These are phyloP conservation scores for Termitomyces sp. DNA, from an alignment of 768 basidiomycete genomes.

Conservation along the genomic window DNA sequence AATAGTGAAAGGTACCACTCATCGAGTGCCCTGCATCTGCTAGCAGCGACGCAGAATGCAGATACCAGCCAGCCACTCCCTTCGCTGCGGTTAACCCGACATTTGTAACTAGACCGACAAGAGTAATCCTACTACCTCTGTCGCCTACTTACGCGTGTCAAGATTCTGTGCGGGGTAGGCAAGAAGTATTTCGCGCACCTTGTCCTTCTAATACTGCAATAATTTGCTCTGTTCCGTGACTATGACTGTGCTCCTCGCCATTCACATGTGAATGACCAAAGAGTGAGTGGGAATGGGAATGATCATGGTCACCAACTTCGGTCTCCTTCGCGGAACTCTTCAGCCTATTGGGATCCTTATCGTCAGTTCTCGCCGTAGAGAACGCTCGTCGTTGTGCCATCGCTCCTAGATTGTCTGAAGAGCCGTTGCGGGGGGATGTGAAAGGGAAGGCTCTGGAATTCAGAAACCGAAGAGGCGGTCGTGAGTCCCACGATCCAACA, in stretches of 20 bases:
- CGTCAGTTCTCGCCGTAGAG: conserved; percentile 20
- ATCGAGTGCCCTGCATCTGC: conserved; percentile 93
- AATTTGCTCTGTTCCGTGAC: conserved; percentile 63
- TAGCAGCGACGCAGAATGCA: conserved; percentile 87
- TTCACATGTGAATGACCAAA: conserved; percentile 68
- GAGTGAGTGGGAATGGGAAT: conserved; percentile 57
- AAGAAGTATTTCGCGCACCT: conserved; percentile 40
- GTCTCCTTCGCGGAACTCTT: conserved; percentile 2
- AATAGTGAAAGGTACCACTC: conserved; percentile 55
- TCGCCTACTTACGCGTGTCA: conserved; percentile 49
- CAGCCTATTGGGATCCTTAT: neutral
- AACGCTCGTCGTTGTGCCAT: conserved; percentile 25
- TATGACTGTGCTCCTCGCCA: conserved; percentile 50
- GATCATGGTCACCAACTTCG: conserved; percentile 8
- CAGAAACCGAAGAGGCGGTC: conserved; percentile 6
- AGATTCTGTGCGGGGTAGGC: neutral
- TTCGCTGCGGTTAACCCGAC: conserved; percentile 80
- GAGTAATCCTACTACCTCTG: conserved; percentile 78
- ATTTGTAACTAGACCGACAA: conserved; percentile 82
- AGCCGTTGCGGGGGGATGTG: conserved; percentile 6
- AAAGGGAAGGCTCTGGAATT: conserved; percentile 1
- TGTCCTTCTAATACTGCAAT: conserved; percentile 64
- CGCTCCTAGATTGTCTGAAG: neutral
- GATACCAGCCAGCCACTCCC: conserved; percentile 83
- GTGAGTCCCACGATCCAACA: conserved; percentile 14